Evolutionary conservation across 169 alveolate genomes (phyloP), one percentile per base, ranked within the genome.

Genomic region (Theileria sp.): DNA sequence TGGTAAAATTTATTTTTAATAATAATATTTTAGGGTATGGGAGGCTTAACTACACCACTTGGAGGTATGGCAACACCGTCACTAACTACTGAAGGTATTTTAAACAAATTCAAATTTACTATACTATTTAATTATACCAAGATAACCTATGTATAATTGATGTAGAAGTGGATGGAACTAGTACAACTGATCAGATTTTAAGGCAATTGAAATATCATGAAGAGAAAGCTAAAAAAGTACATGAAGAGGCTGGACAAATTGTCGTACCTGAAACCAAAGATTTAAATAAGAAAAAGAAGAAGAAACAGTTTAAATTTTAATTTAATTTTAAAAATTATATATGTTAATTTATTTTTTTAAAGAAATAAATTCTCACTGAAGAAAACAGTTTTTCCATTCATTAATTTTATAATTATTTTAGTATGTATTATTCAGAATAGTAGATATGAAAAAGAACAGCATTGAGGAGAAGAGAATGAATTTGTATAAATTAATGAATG

Each of bases 261-360:
- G 77, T 64, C 26, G 75, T 74, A 9, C 68, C 75, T 26, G 89
- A 87, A 54, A 51, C 69, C 1, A 58, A 81, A 26, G 90, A 84
- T 38, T 82, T 82, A 23, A 89, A 86, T 49, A 77, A 84, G 49
- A 87, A 75, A 72, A 90, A 90, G 80, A 90, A 90, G 64, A 87
- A 90, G 87, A 84, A 85, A 74, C 74, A 72, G 56, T 87, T 90
- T 81, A 90, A 90, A 62, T 90, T 90, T 80, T 90, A 68, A 87
- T 44, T 69, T 44, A 66, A 12, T 71, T 9, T 70, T 9, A 71
- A 68, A 30, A 44, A 10, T 68, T 68, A 26, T 68, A 25, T 38
- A 61, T 30, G 49, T 68, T 25, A 8, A 30, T 8, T 38, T 10
- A 30, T 25, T 28, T 30, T 26, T 34, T 21, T n/a, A n/a, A 15